phyloP scores from a whole-genome alignment of 2,329 filamentous ascomycete species.

The Ophiostoma novo-ulmi region DNA sequence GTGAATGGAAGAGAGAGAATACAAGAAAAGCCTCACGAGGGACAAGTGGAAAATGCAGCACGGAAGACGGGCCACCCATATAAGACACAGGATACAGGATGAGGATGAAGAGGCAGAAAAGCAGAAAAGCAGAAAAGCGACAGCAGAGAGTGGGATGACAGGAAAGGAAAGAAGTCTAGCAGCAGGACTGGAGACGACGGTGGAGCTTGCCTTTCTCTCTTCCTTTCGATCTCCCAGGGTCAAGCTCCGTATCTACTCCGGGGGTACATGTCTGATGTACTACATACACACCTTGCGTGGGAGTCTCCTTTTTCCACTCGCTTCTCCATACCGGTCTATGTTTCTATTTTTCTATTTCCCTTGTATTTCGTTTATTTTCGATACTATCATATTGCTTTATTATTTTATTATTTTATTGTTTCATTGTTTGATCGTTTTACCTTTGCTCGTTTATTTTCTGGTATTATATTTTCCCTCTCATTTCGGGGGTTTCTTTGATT shows the following conservation, averaged over 20 bases:
- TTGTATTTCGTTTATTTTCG: not conserved
- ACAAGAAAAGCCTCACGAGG: constrained; percentile 8
- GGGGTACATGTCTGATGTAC: not conserved
- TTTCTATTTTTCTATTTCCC: not conserved
- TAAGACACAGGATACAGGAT: not conserved
- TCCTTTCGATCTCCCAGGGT: not conserved
- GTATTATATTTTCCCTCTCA: not conserved
- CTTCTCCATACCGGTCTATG: not conserved
- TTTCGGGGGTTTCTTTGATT: constrained; percentile 2
- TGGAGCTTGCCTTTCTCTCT: not conserved
- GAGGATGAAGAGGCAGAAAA: not conserved
- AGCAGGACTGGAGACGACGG: not conserved
- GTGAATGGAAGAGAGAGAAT: not conserved
- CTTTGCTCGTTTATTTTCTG: not conserved
- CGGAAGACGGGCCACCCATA: constrained; percentile 1
- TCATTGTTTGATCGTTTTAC: not conserved
- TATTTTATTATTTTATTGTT: not conserved
- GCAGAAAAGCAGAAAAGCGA: not conserved
- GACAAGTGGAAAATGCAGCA: constrained; percentile 9
- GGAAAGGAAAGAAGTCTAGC: constrained; percentile 4
- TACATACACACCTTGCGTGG: not conserved
- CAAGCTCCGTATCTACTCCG: not conserved
- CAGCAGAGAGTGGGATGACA: not conserved
- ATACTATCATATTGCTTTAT: not conserved
- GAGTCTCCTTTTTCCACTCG: not conserved